Conservation (phyloP, 1,139 yeast genomes). For the Casaregolazyma suthepensis region DNA sequence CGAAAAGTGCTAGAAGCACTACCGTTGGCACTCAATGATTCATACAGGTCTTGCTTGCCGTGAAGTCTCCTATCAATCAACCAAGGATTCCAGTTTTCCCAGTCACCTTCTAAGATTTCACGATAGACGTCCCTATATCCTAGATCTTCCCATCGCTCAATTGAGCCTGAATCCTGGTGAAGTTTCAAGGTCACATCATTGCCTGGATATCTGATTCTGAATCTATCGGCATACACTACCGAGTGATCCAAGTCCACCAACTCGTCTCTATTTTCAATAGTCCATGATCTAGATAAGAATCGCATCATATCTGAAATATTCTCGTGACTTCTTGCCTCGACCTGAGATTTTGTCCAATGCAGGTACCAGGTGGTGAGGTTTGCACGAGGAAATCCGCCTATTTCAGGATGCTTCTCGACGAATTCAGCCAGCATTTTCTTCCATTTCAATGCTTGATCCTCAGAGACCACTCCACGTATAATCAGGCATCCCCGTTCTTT, state of each 20-base stretch:
- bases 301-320: slow-evolving; percentile 32
- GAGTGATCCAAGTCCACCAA: slow-evolving; percentile 30
- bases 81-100: slow-evolving; percentile 42
- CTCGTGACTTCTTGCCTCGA: slow-evolving; percentile 42
- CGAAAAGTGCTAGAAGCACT: slow-evolving; percentile 38
- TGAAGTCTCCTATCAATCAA: slow-evolving; percentile 34
- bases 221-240: slow-evolving; percentile 50
- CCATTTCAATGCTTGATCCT: slow-evolving; percentile 3
- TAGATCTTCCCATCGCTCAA: slow-evolving; percentile 44
- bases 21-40: slow-evolving; percentile 23
- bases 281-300: slow-evolving; percentile 36
- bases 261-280: slow-evolving; percentile 12
- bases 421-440: not conserved
- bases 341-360: slow-evolving; percentile 41
- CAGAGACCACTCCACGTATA: slow-evolving; percentile 5
- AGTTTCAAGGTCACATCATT: slow-evolving; percentile 34
- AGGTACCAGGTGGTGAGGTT: not conserved
- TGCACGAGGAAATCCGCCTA: not conserved
- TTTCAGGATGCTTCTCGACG: not conserved
- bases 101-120: slow-evolving; percentile 37
- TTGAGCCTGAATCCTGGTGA: slow-evolving; percentile 43
- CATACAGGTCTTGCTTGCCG: slow-evolving; percentile 37
- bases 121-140: slow-evolving; percentile 38
- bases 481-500: slow-evolving; percentile 8
- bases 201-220: slow-evolving; percentile 45